Evolutionary conservation across 2,329 filamentous ascomycete species (phyloP), one percentile per base, ranked within the genome.

Genomic region (Ophiognomonia clavigignenti-juglandacearum): DNA sequence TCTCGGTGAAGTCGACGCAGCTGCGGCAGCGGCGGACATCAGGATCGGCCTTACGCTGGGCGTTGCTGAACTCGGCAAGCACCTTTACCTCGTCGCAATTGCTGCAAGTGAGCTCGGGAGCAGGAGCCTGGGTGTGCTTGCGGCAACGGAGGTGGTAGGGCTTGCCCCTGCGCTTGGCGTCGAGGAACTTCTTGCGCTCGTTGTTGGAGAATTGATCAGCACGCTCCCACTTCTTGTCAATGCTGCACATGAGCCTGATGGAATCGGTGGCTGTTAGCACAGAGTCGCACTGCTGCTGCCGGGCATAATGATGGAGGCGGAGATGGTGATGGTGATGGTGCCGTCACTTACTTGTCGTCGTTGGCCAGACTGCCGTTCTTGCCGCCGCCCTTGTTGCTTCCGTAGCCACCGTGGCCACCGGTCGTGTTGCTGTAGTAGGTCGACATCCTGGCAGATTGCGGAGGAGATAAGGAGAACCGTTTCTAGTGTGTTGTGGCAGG

Each of bases 171-270:
- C 31, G 23, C 18, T 41, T 40, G n/a, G 35, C 34, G 23, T 35
- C 31, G 2, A 18, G n/a, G 31, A 41, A 48, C 13, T 49, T 52
- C 39, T 45, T 45, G 46, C 49, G 42, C 49, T 49, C 39, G 24
- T 40, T 52, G 32, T 43, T 45, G 20, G 49, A 52, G 23, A 45
- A 52, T 34, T 43, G 43, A 14, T 40, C 38, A 11, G 20, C 26
- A n/a, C 19, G 27, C 35, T 52, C 49, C 40, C 44, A 20, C 46
- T 45, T 45, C 29, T 40, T 43, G n/a, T 52, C 49, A 19, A 34
- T 42, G 6, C 23, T 24, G 43, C 49, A 52, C 14, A 44, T 40
- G 16, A 49, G 24, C 41, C 49, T 52, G 41, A 24, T 10, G 16
- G n/a, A n/a, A n/a, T n/a, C n/a, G n/a, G n/a, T n/a, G n/a, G n/a